Conservation (phyloP, 257 asterid species). For the Rauvolfia tetraphylla region DNA sequence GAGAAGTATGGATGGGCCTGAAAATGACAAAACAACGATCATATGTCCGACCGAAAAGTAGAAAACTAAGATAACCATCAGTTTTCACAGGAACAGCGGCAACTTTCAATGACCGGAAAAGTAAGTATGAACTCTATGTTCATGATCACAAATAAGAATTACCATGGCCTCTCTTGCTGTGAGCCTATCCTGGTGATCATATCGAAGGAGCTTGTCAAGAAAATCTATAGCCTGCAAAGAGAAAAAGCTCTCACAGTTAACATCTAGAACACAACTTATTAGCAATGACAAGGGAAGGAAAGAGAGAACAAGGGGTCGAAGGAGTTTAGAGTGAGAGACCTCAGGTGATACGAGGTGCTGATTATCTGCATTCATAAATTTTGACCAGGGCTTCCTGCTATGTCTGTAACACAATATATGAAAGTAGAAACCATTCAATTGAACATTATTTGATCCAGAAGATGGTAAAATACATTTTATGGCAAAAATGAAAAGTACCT, state of each 20-base stretch:
- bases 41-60: not conserved
- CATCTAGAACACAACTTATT: not conserved
- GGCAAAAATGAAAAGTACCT: not conserved
- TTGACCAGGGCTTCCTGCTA: slow-evolving; percentile 94
- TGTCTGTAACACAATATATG: slow-evolving; percentile 45
- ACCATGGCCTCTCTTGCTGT: slow-evolving; percentile 97
- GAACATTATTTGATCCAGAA: not conserved
- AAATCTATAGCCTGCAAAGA: slow-evolving; percentile 65
- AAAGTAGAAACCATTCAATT: not conserved
- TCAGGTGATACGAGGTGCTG: slow-evolving; percentile 89
- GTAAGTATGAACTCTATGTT: not conserved
- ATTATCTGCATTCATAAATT: slow-evolving; percentile 72
- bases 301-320: not conserved
- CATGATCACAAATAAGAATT: slow-evolving; percentile 6
- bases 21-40: not conserved
- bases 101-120: too few species aligned
- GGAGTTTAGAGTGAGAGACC: slow-evolving; percentile 35
- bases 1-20: slow-evolving; percentile 1
- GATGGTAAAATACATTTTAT: not conserved
- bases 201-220: slow-evolving; percentile 91
- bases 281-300: not conserved
- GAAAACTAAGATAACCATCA: not conserved
- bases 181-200: slow-evolving; percentile 91
- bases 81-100: not conserved
- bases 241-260: not conserved